A percentile compares a stretch with the other conserved stretches of the same genome.
These are phyloP conservation scores for Verticillium nonalfalfae DNA, from an alignment of 2,329 filamentous ascomycete genomes.

Conservation along the genomic window DNA sequence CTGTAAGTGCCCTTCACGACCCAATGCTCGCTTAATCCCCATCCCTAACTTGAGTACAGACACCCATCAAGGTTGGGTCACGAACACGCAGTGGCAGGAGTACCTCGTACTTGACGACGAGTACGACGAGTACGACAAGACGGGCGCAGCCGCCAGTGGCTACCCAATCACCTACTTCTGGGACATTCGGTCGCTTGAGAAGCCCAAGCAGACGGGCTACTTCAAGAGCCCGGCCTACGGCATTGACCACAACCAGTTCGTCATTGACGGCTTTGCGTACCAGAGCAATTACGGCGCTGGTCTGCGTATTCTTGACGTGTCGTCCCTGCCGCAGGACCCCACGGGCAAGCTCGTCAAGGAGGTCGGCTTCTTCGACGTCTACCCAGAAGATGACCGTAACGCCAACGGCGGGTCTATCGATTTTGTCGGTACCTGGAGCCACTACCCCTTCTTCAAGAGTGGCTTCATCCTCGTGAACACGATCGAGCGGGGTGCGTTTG, in stretches of 20 bases:
- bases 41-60: conserved; percentile 23
- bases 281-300: conserved; percentile 41
- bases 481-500: conserved; percentile 35
- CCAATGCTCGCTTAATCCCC: no score
- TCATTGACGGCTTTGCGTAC: conserved; percentile 31
- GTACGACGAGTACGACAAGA: conserved; percentile 38
- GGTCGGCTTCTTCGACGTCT: conserved; percentile 38
- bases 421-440: conserved; percentile 33
- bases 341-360: conserved; percentile 31
- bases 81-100: conserved; percentile 29
- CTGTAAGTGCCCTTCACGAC: background rate
- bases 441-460: conserved; percentile 33
- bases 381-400: conserved; percentile 36
- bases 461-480: conserved; percentile 39
- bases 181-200: conserved; percentile 32
- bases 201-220: conserved; percentile 29
- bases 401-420: conserved; percentile 19
- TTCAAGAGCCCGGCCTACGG: conserved; percentile 28
- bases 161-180: conserved; percentile 44
- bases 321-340: conserved; percentile 24
- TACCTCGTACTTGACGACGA: conserved; percentile 46
- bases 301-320: conserved; percentile 29
- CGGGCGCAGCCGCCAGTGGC: conserved; percentile 26
- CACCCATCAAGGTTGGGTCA: conserved; percentile 50
- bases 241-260: conserved; percentile 41